Base-by-base conservation (phyloP, 139 green algal genomes). In the Mesostigma viride region DNA sequence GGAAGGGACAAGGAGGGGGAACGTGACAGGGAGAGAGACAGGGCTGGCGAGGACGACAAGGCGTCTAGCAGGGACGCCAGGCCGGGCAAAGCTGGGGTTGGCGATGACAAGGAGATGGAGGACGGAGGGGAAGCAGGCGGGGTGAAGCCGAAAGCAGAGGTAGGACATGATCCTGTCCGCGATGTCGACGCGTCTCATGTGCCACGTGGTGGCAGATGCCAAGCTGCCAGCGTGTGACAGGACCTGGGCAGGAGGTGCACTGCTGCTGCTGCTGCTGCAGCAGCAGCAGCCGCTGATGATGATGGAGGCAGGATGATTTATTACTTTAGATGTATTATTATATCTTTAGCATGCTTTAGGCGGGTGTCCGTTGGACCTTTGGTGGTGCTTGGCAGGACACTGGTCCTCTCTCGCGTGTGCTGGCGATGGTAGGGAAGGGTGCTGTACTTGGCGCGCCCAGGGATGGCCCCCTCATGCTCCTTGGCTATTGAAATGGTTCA, bases 21-120 rank as follows among this genome's bases (percentile, higher is more conserved):
- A 40, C 35, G 66, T n/a, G 66, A 72, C 26, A 62, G 59, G 40
- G 66, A 67, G 26, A 72, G 27, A 40, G 34, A 2, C 8, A 47
- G 27, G 20, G 3, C 17, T 0, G 34, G 2, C 17, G 66, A 72
- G 11, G 17, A 40, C 4, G 64, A 64, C 44, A 27, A 24, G 45
- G 44, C 22, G 22, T 48, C 45, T 31, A 17, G 33, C 31, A 2
- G 8, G 27, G 40, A 69, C 28, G 30, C 26, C 31, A 69, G 24
- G n/a, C 20, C 36, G 11, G 35, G 17, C 26, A 47, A 65, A 35
- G 58, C 51, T 46, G 67, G 58, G 28, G 58, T 33, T 24, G 33
- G 63, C 17, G 64, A 71, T 64, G 58, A 59, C 3, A 67, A 57
- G 56, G 6, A 40, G 22, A 22, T 47, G 31, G 58, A 31, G 26